Percentiles rank a stretch among this genome's conserved stretches.
Conservation (phyloP, 2,329 filamentous ascomycete species). For the Xylariaceae sp. region DNA sequence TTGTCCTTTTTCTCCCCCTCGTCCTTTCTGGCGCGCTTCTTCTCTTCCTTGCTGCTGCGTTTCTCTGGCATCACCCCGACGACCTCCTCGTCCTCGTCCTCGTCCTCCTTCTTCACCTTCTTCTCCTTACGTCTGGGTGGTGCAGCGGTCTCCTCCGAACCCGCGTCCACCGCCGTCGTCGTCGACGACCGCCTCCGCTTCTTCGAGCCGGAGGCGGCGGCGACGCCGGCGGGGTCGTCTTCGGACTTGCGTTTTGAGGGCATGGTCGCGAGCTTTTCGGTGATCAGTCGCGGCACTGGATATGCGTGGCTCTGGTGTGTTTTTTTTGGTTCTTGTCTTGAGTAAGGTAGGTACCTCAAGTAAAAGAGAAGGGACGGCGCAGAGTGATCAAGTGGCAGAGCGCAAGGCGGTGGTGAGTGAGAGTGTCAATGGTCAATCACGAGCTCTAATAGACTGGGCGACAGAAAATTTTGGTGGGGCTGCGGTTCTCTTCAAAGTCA, state of each 20-base stretch:
- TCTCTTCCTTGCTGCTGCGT: constrained; percentile 16
- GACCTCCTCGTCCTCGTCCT: no score
- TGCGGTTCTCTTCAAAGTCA: no score
- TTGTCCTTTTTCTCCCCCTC: constrained; percentile 15
- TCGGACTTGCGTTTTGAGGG: constrained; percentile 22
- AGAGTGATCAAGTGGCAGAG: no score
- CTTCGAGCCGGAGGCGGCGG: constrained; percentile 9
- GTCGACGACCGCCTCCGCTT: constrained; percentile 21
- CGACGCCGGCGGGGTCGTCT: constrained; percentile 13
- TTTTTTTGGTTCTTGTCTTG: no score
- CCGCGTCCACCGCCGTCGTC: constrained; percentile 4
- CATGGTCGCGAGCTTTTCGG: constrained; percentile 6
- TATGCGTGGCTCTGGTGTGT: no score
- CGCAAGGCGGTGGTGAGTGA: no score
- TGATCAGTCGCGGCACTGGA: not conserved
- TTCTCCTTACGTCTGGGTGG: constrained; percentile 8
- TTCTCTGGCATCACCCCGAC: no score
- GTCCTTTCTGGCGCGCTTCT: no score
- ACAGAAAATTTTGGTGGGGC: constrained; percentile 41
- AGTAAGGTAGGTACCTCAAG: no score
- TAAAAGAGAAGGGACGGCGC: no score
- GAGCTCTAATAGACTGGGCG: no score
- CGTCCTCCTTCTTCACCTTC: constrained; percentile 13
- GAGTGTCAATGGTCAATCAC: no score
- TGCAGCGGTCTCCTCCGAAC: not conserved